phyloP scores from a whole-genome alignment of 2,329 filamentous ascomycete species.

The Phaeosphaeriaceae sp. region DNA sequence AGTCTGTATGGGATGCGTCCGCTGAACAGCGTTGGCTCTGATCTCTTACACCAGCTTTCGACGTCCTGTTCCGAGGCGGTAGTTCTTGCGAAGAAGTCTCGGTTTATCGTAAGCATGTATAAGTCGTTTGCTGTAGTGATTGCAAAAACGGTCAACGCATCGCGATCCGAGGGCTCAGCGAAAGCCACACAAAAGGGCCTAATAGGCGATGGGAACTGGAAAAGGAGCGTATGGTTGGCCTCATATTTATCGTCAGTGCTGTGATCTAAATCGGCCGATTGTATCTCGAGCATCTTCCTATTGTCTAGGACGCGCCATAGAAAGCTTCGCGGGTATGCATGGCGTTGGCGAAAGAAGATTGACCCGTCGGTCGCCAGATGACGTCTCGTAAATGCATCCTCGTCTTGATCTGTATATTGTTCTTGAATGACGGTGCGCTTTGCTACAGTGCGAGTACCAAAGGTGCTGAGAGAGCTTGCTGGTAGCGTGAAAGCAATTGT shows the following conservation, averaged over 20 bases:
- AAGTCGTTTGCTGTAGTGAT: conserved; percentile 80
- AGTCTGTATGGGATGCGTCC: conserved; percentile 84
- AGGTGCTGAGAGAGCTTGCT: conserved; percentile 39
- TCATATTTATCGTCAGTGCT: conserved; percentile 67
- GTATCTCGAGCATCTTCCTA: conserved; percentile 79
- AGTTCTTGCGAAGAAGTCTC: conserved; percentile 78
- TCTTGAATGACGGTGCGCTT: conserved; percentile 49
- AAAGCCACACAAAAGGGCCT: conserved; percentile 80
- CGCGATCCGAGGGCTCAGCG: conserved; percentile 77
- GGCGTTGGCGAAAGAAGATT: conserved; percentile 81
- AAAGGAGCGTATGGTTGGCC: conserved; percentile 75
- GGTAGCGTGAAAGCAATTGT: conserved; percentile 67
- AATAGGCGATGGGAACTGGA: conserved; percentile 77
- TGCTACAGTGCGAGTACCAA: conserved; percentile 35
- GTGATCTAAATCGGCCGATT: conserved; percentile 79
- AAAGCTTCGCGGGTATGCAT: conserved; percentile 80
- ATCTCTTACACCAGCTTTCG: conserved; percentile 78
- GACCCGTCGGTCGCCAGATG: conserved; percentile 77
- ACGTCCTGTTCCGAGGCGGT: conserved; percentile 74
- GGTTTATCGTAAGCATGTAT: conserved; percentile 81
- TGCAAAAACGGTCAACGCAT: conserved; percentile 79
- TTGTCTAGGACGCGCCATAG: conserved; percentile 89
- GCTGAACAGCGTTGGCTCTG: conserved; percentile 72
- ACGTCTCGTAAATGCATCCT: conserved; percentile 73
- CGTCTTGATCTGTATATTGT: conserved; percentile 62